phyloP scores from a whole-genome alignment of 106 monocot genomes.

The Triglochin maritima region DNA sequence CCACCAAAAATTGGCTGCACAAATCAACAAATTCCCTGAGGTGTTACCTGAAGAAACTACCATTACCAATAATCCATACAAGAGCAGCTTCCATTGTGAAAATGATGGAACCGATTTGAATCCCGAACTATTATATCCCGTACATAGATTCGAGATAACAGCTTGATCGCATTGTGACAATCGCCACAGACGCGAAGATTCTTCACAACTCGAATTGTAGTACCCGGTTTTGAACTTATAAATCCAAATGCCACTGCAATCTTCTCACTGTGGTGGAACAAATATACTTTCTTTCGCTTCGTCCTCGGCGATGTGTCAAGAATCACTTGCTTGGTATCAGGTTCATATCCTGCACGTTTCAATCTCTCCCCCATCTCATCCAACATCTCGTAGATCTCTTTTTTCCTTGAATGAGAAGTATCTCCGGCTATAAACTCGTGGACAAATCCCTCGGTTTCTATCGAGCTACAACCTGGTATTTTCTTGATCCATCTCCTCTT shows the following conservation, averaged over 20 bases:
- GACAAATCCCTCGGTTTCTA: constrained; percentile 12
- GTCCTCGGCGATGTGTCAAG: constrained; percentile 6
- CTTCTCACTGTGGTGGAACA: constrained; percentile 16
- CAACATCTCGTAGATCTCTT: constrained; percentile 7
- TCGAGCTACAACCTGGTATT: constrained; percentile 20
- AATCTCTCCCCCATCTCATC: constrained; percentile 10
- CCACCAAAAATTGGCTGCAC: too few relatives aligned
- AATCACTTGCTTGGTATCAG: constrained; percentile 8
- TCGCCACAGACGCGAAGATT: constrained; percentile 13
- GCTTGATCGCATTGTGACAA: constrained; percentile 12
- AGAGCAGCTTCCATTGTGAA: constrained; percentile 6
- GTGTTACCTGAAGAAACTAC: neutral
- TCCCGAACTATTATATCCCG: constrained; percentile 13
- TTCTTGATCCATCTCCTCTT: constrained; percentile 44
- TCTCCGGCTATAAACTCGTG: constrained; percentile 25
- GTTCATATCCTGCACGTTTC: constrained; percentile 5
- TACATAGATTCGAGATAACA: constrained; percentile 6
- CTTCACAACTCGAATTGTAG: constrained; percentile 9
- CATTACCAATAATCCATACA: constrained; percentile 16
- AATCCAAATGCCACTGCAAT: constrained; percentile 11
- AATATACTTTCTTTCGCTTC: constrained; percentile 1
- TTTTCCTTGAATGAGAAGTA: neutral
- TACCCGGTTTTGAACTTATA: constrained; percentile 10
- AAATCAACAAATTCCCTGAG: too few relatives aligned
- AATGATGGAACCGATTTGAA: constrained; percentile 13